These are phyloP conservation scores for Gentiana macrophylla DNA, from an alignment of 257 asterid genomes.

Conservation along the genomic window DNA sequence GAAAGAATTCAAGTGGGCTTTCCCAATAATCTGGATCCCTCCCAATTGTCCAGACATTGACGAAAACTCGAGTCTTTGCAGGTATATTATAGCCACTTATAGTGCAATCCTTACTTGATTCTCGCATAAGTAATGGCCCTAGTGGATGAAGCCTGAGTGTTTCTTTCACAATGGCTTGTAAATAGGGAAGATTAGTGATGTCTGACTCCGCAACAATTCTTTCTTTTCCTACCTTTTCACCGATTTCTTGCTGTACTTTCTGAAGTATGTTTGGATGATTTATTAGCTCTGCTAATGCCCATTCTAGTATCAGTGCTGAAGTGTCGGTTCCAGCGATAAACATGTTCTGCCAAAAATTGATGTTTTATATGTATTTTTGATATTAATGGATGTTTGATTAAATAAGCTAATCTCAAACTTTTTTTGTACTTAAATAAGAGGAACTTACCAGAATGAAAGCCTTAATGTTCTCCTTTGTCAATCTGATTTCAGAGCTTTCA, in stretches of 20 bases:
- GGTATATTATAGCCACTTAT: slow-evolving; percentile 37
- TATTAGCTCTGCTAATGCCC: slow-evolving; percentile 69
- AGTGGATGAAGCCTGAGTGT: slow-evolving; percentile 58
- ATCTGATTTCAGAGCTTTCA: slow-evolving; percentile 26
- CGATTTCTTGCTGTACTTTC: slow-evolving; percentile 43
- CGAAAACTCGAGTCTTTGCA: slow-evolving; percentile 36
- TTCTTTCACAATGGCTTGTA: slow-evolving; percentile 55
- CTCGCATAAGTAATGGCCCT: slow-evolving; percentile 39
- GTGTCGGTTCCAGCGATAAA: slow-evolving; percentile 64
- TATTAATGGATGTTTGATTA: no score
- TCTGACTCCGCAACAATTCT: slow-evolving; percentile 49
- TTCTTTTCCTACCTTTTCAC: slow-evolving; percentile 22
- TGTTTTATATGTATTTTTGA: no score
- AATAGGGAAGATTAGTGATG: slow-evolving; percentile 40
- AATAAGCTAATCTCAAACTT: no score
- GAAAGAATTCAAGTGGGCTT: slow-evolving; percentile 41
- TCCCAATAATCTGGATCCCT: slow-evolving; percentile 54
- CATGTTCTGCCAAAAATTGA: slow-evolving; percentile 31
- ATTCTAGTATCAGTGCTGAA: slow-evolving; percentile 56
- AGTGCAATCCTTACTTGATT: slow-evolving; percentile 37
- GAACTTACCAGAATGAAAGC: slow-evolving; percentile 48
- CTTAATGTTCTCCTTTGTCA: slow-evolving; percentile 51
- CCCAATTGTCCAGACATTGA: slow-evolving; percentile 52
- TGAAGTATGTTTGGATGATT: slow-evolving; percentile 39
- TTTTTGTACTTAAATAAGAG: no score